Evolutionary conservation across 441 rosid species (phyloP).

Genomic region (Bocquillonia castaneifolia): DNA sequence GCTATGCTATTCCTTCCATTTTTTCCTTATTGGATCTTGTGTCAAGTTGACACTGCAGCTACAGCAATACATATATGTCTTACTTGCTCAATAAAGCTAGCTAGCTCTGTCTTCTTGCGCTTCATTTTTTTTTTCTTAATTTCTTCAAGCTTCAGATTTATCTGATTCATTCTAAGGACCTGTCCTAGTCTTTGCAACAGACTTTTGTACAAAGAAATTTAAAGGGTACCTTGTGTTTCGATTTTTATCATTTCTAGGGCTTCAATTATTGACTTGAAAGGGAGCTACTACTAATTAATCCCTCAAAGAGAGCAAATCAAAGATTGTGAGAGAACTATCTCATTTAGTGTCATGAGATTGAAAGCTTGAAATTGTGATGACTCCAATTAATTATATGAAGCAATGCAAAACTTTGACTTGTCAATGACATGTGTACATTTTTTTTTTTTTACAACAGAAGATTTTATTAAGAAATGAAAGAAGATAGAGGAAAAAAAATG

Average conservation of each 20-base stretch:
- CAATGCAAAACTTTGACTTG: not conserved
- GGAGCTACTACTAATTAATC: too few relatives aligned
- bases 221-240: not conserved
- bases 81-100: not conserved
- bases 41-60: slow-evolving; percentile 14
- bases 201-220: not conserved
- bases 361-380: not conserved
- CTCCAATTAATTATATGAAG: not conserved
- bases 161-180: not conserved
- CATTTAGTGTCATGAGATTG: not conserved
- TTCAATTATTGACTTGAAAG: not conserved
- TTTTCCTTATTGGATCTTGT: slow-evolving; percentile 34
- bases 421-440: not conserved
- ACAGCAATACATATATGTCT: not conserved
- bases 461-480: too few relatives aligned
- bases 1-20: slow-evolving; percentile 32
- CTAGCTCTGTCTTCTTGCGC: not conserved
- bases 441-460: too few relatives aligned
- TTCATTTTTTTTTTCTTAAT: not conserved
- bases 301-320: too few relatives aligned
- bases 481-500: too few relatives aligned
- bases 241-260: slow-evolving; percentile 12
- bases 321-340: not conserved
- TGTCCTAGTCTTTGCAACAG: not conserved
- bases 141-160: not conserved